These are phyloP conservation scores for Exophiala sp. DNA, from an alignment of 2,329 filamentous ascomycete species.

Conservation along the genomic window DNA sequence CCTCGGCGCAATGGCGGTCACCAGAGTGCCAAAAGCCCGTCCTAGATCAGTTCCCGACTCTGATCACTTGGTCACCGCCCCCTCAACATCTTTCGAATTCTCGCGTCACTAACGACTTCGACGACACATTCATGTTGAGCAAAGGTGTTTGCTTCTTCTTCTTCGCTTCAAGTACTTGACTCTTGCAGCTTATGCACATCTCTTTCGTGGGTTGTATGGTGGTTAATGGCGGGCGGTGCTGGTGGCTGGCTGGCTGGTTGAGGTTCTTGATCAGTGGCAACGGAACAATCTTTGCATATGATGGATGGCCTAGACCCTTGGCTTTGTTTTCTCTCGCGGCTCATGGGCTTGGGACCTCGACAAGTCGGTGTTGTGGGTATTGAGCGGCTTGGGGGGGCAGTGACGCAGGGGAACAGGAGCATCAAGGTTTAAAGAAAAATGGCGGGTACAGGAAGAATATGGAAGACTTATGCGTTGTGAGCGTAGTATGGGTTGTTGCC, in stretches of 20 bases:
- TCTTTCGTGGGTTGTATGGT: constrained; percentile 26
- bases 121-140: constrained; percentile 26
- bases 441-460: constrained; percentile 15
- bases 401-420: constrained; percentile 13
- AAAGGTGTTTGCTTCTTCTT: constrained; percentile 22
- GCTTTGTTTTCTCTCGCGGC: constrained; percentile 16
- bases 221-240: constrained; percentile 27
- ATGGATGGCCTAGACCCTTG: constrained; percentile 25
- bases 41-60: constrained; percentile 16
- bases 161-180: constrained; percentile 19
- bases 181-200: constrained; percentile 23
- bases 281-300: constrained; percentile 27
- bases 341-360: constrained; percentile 8
- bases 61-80: constrained; percentile 4
- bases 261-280: constrained; percentile 15
- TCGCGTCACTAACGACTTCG: constrained; percentile 22
- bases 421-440: constrained; percentile 24
- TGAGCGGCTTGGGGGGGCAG: constrained; percentile 4
- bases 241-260: constrained; percentile 16
- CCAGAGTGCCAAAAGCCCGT: constrained; percentile 41
- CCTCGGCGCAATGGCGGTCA: constrained; percentile 41
- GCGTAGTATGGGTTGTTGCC: constrained; percentile 18
- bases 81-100: constrained; percentile 17
- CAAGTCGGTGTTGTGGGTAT: neutral
- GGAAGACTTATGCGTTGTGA: constrained; percentile 5